phyloP scores from a whole-genome alignment of 805 yeast species.

The Lachancea quebecensis region DNA sequence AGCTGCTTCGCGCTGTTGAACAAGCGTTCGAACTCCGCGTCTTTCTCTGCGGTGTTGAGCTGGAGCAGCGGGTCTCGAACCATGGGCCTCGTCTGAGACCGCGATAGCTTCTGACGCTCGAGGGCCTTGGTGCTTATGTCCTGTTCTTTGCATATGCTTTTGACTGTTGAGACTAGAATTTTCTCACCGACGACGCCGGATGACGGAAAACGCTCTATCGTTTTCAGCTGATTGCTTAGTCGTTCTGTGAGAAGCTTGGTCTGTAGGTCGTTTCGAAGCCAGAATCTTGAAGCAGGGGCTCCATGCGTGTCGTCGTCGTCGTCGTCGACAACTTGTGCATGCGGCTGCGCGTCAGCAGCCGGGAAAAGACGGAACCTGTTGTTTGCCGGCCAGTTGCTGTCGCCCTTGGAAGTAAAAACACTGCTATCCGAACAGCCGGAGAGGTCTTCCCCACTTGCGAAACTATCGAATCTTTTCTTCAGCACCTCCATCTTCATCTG shows the following conservation, averaged over 20 bases:
- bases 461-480: conserved; percentile 9
- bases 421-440: neutral
- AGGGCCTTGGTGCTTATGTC: neutral
- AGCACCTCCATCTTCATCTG: conserved; percentile 10
- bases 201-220: conserved; percentile 10
- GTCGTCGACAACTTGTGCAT: neutral
- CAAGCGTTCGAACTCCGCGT: conserved; percentile 3
- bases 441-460: neutral
- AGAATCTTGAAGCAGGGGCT: conserved; percentile 4
- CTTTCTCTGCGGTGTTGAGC: neutral
- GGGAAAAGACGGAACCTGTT: neutral
- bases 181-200: conserved; percentile 6
- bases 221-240: conserved; percentile 12
- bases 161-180: conserved; percentile 1
- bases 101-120: neutral
- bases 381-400: conserved; percentile 1
- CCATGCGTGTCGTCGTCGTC: conserved; percentile 1
- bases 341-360: neutral
- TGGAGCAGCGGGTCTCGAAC: conserved; percentile 1
- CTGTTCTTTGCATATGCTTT: neutral
- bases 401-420: neutral
- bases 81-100: neutral
- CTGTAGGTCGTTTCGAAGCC: conserved; percentile 12
- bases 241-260: conserved; percentile 14
- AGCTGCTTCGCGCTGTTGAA: conserved; percentile 1